Conservation (phyloP, 2,329 filamentous ascomycete species). For the Nigrospora sphaerica region DNA sequence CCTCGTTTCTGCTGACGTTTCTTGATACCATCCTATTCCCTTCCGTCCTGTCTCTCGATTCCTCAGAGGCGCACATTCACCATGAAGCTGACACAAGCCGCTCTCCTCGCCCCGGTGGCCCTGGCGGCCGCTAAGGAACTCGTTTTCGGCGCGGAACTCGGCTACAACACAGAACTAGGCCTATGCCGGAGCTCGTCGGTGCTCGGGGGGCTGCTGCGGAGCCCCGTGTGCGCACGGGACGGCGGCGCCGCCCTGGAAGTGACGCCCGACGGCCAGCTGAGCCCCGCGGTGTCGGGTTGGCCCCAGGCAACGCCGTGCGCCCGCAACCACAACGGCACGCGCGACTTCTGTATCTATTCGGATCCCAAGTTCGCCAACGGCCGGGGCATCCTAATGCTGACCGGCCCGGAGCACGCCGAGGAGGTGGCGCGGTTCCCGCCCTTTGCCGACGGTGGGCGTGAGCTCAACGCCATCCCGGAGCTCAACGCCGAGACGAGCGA, state of each 20-base stretch:
- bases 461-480: constrained; percentile 16
- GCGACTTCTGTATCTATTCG: constrained; percentile 26
- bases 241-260: neutral
- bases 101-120: too few relatives aligned
- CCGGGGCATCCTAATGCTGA: constrained; percentile 31
- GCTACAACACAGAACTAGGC: too few relatives aligned
- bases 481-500: constrained; percentile 12
- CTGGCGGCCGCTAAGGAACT: too few relatives aligned
- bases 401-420: constrained; percentile 22
- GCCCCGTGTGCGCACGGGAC: too few relatives aligned
- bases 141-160: too few relatives aligned
- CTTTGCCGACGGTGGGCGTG: constrained; percentile 17
- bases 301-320: constrained; percentile 7
- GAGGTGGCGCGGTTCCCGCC: constrained; percentile 17
- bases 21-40: too few relatives aligned
- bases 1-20: too few relatives aligned
- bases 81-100: too few relatives aligned
- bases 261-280: neutral
- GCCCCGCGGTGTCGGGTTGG: constrained; percentile 2
- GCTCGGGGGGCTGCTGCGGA: too few relatives aligned
- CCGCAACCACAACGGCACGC: constrained; percentile 1
- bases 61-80: too few relatives aligned
- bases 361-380: constrained; percentile 24
- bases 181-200: too few relatives aligned
- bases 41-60: too few relatives aligned